Evolutionary conservation across 140 eudicot genomes (phyloP).

Genomic region (Flaveria floridana): DNA sequence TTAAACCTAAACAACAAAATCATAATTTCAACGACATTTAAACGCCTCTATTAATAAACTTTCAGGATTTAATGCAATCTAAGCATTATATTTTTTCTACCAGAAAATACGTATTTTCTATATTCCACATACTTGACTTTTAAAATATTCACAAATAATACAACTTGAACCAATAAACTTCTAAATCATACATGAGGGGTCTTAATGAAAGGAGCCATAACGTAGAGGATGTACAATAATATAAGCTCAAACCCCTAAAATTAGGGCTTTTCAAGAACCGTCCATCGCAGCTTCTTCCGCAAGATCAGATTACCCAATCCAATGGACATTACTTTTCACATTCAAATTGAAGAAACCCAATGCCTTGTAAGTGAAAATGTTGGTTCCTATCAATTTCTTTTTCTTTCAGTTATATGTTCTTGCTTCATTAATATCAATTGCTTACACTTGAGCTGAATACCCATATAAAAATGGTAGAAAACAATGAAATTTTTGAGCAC

Average conservation of each 20-base stretch:
- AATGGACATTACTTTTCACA: slow-evolving; percentile 8
- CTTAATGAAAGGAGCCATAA: neutral
- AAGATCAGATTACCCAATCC: slow-evolving; percentile 25
- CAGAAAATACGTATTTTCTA: too few relatives aligned
- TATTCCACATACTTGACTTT: too few relatives aligned
- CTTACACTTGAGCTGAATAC: slow-evolving; percentile 14
- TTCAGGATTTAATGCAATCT: neutral
- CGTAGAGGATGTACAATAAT: slow-evolving; percentile 1
- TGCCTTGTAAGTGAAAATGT: slow-evolving; percentile 29
- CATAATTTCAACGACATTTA: too few relatives aligned
- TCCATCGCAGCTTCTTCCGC: slow-evolving; percentile 17
- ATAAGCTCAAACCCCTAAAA: slow-evolving; percentile 23
- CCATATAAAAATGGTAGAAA: neutral
- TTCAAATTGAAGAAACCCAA: slow-evolving; percentile 22
- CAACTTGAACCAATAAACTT: too few relatives aligned
- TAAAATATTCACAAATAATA: too few relatives aligned
- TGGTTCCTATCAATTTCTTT: neutral
- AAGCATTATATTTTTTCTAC: too few relatives aligned
- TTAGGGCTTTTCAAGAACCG: slow-evolving; percentile 29
- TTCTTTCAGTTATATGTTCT: neutral
- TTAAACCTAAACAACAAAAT: too few relatives aligned
- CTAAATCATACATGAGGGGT: neutral
- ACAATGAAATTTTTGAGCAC: neutral
- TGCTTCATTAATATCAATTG: slow-evolving; percentile 5
- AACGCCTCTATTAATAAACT: neutral